Evolutionary conservation across 352 stramenopile species (phyloP), one percentile per base, ranked within the genome.

Genomic region (Phytophthora macrochlamydospora): DNA sequence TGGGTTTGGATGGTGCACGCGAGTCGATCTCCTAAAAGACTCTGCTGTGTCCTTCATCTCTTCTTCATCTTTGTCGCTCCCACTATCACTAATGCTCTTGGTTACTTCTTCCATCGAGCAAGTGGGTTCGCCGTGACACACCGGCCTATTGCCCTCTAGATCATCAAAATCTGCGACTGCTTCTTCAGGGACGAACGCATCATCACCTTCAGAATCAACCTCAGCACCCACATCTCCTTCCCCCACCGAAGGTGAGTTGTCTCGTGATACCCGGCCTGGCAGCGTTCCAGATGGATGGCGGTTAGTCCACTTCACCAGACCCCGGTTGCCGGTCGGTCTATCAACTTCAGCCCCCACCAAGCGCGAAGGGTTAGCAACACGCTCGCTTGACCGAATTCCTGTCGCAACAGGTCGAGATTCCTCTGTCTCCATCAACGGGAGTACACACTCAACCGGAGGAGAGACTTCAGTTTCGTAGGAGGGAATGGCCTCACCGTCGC

Each of bases 321-420:
- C 40, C 12, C 14, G 40, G 8, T 6, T 6, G 32, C 12, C 14
- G 40, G 8, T 6, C 8, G 32, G 2, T 24, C 7, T 18, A 49
- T 40, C 18, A 32, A 31, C 13, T 12, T 33, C 9, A 30, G 44
- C 53, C 50, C 6, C 33, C 37, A 0, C 13, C 29, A 44, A 8
- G 28, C 12, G 42, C 24, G 59, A 38, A 49, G 42, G 55, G 14
- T 40, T 6, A 40, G 35, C 35, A 6, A 6, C 35, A 40, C 35
- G 35, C 35, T 11, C 35, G 6, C 6, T 11, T 11, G 35, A 11
- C 35, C 35, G 35, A 40, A 11, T 11, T 40, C 13, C 51, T 8
- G 43, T 11, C 51, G 43, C 59, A 60, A 9, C 11, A 66, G 51
- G 30, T 59, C n/a, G 13, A 60, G 51, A 9, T 4, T 33, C 43